These are phyloP conservation scores for Boletus reticuloceps DNA, from an alignment of 768 basidiomycete species.

Conservation along the genomic window DNA sequence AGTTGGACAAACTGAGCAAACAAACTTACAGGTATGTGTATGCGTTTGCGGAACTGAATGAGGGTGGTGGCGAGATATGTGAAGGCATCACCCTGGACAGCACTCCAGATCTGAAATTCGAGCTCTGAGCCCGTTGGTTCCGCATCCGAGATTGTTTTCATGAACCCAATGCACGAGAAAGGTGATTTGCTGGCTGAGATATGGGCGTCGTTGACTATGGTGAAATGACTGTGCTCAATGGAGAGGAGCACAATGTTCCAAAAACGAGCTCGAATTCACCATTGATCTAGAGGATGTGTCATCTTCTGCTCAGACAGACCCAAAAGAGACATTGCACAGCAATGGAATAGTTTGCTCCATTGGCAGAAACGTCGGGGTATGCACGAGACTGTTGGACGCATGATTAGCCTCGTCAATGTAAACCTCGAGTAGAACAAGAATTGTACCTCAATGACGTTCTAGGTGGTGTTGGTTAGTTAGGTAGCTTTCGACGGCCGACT, in stretches of 20 bases:
- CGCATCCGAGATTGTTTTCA: constrained; percentile 46
- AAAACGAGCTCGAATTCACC: constrained; percentile 23
- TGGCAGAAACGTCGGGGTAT: constrained; percentile 38
- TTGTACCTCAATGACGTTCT: constrained; percentile 25
- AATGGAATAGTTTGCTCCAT: constrained; percentile 32
- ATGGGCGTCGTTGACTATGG: constrained; percentile 39
- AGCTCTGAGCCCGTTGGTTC: constrained; percentile 50
- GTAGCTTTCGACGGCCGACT: constrained; percentile 31
- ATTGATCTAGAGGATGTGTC: constrained; percentile 9
- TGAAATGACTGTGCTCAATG: constrained; percentile 32
- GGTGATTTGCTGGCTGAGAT: constrained; percentile 31
- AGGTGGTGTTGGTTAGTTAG: constrained; percentile 23
- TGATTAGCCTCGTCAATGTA: no score
- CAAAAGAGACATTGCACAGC: constrained; percentile 1
- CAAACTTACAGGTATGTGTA: constrained; percentile 29
- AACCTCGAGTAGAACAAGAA: neutral
- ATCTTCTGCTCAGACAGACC: no score
- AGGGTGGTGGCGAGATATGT: constrained; percentile 63
- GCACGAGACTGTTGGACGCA: constrained; percentile 30
- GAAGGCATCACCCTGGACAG: constrained; percentile 82
- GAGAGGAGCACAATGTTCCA: constrained; percentile 35
- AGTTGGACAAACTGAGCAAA: constrained; percentile 41
- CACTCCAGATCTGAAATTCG: constrained; percentile 77
- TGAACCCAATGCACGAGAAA: constrained; percentile 9
- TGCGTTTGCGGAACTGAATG: constrained; percentile 48